phyloP scores from a whole-genome alignment of 352 stramenopile species.

The Peronospora destructor region DNA sequence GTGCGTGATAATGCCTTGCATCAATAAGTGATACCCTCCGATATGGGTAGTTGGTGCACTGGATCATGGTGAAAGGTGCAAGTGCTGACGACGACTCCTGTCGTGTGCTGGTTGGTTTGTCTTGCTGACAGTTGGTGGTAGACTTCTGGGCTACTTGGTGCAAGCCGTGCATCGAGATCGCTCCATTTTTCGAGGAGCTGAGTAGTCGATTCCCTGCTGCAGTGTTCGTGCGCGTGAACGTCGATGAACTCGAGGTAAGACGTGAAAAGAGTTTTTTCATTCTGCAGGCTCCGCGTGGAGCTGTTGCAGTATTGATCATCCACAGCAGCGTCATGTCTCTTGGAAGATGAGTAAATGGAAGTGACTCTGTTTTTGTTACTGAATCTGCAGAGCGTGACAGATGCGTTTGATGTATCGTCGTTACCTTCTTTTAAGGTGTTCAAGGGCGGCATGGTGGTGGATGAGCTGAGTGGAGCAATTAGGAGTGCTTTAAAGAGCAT shows the following conservation, averaged over 20 bases:
- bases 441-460: conserved; percentile 82
- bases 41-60: too few species aligned
- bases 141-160: conserved; percentile 85
- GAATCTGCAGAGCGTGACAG: conserved; percentile 40
- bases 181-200: conserved; percentile 70
- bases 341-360: neutral
- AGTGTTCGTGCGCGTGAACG: conserved; percentile 74
- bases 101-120: neutral
- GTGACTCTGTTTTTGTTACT: conserved; percentile 2
- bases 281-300: neutral
- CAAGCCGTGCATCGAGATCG: conserved; percentile 73
- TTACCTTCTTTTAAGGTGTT: conserved; percentile 93
- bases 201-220: conserved; percentile 39
- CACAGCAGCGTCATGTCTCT: neutral
- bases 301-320: neutral
- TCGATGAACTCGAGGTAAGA: conserved; percentile 61
- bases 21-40: neutral
- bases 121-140: conserved; percentile 53
- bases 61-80: neutral
- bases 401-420: conserved; percentile 59
- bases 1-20: conserved; percentile 24
- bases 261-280: neutral
- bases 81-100: conserved; percentile 2
- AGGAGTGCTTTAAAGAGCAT: conserved; percentile 49
- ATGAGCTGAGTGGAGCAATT: conserved; percentile 81